These are phyloP conservation scores for Cladosporium sp. DNA, from an alignment of 2,329 filamentous ascomycete species.

Conservation along the genomic window DNA sequence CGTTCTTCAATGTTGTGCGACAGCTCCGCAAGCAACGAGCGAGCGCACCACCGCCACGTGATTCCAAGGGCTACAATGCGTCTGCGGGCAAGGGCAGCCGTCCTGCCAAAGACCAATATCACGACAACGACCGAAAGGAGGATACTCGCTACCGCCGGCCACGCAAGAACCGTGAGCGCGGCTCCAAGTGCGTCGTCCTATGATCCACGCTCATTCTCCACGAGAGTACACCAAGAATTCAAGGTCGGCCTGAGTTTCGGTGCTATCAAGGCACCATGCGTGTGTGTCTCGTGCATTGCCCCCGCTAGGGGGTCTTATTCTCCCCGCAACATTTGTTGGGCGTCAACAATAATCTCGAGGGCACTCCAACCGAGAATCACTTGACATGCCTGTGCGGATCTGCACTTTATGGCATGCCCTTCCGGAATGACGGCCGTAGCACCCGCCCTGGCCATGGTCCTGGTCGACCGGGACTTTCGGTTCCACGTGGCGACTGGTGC, in stretches of 20 bases:
- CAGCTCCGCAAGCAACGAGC: constrained; percentile 78
- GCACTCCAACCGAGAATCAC: constrained; percentile 2
- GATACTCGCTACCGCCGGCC: constrained; percentile 14
- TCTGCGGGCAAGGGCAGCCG: not conserved
- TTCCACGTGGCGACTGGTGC: not conserved
- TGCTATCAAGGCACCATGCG: not conserved
- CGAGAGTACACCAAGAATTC: not conserved
- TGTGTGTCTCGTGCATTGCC: not conserved
- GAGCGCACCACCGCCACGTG: constrained; percentile 26
- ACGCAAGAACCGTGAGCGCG: constrained; percentile 22
- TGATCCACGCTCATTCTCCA: constrained; percentile 21
- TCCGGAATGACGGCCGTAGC: constrained; percentile 5
- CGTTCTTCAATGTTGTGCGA: constrained; percentile 95
- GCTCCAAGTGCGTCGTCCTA: constrained; percentile 32
- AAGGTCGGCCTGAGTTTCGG: not conserved
- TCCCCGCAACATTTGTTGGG: constrained; percentile 11
- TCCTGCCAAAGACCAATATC: constrained; percentile 6
- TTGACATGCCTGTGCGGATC: constrained; percentile 1
- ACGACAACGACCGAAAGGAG: constrained; percentile 15
- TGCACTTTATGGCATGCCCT: constrained; percentile 9
- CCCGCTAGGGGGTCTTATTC: not conserved
- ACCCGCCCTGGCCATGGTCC: not conserved
- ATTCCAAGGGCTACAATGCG: constrained; percentile 14
- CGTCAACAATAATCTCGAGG: constrained; percentile 10
- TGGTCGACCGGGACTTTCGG: not conserved